Percentiles rank a stretch among this genome's conserved stretches.
Conservation (phyloP, 495 filamentous ascomycete species). For the Trichoderma reesei region DNA sequence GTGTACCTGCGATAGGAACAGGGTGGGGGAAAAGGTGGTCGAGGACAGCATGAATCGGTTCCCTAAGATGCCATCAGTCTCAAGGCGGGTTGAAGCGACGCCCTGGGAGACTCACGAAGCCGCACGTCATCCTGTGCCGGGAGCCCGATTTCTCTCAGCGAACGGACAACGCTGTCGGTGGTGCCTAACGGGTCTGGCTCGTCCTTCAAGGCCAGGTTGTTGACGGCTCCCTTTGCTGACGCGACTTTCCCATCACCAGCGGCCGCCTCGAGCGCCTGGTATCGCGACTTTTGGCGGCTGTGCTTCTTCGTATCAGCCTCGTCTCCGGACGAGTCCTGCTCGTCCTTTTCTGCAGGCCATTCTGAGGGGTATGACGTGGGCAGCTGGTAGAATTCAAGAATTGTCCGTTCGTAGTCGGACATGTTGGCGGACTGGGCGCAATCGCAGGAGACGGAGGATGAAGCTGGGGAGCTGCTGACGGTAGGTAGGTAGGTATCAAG, state of each 20-base stretch:
- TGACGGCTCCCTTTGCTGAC: conserved; percentile 51
- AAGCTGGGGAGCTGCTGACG: not conserved
- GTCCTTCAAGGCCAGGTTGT: conserved; percentile 65
- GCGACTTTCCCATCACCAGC: conserved; percentile 55
- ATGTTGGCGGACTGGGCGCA: conserved; percentile 18
- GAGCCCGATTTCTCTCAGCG: conserved; percentile 63
- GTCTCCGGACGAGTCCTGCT: conserved; percentile 59
- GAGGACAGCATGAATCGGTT: conserved; percentile 92
- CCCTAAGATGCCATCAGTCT: conserved; percentile 33
- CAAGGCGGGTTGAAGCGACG: not conserved
- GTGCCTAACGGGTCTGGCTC: conserved; percentile 84
- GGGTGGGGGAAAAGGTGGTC: conserved; percentile 83
- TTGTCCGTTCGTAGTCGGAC: conserved; percentile 58
- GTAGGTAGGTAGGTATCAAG: not conserved
- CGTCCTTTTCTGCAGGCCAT: conserved; percentile 78
- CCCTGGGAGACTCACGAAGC: conserved; percentile 48
- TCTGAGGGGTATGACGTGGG: conserved; percentile 65
- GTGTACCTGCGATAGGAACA: conserved; percentile 89
- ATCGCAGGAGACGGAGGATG: not conserved
- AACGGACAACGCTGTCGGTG: conserved; percentile 71
- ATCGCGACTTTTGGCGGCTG: conserved; percentile 63
- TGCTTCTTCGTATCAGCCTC: conserved; percentile 34
- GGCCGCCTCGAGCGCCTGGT: conserved; percentile 69
- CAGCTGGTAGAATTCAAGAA: conserved; percentile 86
- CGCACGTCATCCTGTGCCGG: conserved; percentile 76